A percentile compares a stretch with the other conserved stretches of the same genome.
Conservation (phyloP, 805 yeast species). For the Saccharomycopsis sp. region DNA sequence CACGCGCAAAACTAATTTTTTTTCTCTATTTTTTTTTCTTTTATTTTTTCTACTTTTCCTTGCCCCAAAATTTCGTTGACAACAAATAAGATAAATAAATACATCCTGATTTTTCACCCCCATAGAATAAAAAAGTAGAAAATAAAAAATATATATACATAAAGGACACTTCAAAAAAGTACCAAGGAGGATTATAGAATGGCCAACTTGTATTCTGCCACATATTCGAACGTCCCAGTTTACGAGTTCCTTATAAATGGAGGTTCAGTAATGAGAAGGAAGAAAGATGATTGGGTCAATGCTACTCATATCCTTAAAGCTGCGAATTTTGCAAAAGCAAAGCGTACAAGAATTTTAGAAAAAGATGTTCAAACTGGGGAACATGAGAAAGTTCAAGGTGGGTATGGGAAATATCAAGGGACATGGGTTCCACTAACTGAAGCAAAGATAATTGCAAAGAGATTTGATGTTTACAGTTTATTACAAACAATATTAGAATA, state of each 20-base stretch:
- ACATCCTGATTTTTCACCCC: neutral
- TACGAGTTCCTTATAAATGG: slow-evolving; percentile 65
- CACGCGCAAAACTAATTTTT: neutral
- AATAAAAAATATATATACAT: too few relatives aligned
- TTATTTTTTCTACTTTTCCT: neutral
- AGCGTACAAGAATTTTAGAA: slow-evolving; percentile 84
- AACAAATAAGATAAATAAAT: neutral
- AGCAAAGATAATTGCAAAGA: slow-evolving; percentile 61
- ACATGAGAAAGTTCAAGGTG: slow-evolving; percentile 95
- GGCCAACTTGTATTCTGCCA: slow-evolving; percentile 56
- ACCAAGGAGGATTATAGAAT: too few relatives aligned
- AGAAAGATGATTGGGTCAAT: slow-evolving; percentile 77
- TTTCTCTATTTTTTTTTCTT: neutral
- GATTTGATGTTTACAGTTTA: slow-evolving; percentile 54
- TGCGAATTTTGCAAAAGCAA: slow-evolving; percentile 91
- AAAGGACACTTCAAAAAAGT: too few relatives aligned
- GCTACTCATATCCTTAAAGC: slow-evolving; percentile 94
- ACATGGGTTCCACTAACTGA: slow-evolving; percentile 89
- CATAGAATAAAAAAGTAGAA: neutral
- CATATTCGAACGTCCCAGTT: slow-evolving; percentile 76
- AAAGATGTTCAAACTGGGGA: slow-evolving; percentile 84
- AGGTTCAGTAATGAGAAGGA: slow-evolving; percentile 73
- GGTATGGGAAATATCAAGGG: slow-evolving; percentile 94
- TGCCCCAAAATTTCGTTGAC: neutral
- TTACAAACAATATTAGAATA: slow-evolving; percentile 64